Conservation (phyloP, 305 asterid species). For the Solanum hybrid region DNA sequence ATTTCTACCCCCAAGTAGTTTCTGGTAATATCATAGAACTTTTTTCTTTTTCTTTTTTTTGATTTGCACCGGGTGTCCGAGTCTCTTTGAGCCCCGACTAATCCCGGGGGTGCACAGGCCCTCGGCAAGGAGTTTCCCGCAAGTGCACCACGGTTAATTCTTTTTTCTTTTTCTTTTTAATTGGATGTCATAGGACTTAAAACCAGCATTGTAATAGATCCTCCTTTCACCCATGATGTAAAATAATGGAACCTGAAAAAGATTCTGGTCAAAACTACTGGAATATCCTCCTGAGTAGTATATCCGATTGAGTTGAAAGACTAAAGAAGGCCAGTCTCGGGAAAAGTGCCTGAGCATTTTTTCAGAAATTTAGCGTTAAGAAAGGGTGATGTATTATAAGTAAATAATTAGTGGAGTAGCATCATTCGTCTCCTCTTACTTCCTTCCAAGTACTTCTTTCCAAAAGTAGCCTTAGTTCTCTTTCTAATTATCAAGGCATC, state of each 20-base stretch:
- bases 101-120: too few species aligned
- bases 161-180: background rate
- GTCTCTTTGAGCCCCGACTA: too few species aligned
- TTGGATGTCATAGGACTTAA: background rate
- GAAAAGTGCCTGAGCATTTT: background rate
- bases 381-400: background rate
- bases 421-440: background rate
- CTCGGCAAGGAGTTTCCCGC: too few species aligned
- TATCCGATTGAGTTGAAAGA: background rate
- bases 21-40: background rate
- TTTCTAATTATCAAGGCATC: background rate
- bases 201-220: background rate
- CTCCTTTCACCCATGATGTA: background rate
- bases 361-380: background rate
- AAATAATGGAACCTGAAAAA: background rate
- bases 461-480: background rate
- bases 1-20: background rate
- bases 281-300: background rate
- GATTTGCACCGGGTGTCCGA: too few species aligned
- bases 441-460: background rate
- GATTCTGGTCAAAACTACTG: background rate
- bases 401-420: background rate
- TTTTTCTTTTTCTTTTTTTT: background rate
- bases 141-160: too few species aligned
- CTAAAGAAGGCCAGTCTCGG: background rate